Evolutionary conservation across 116 monocot genomes (phyloP).

Genomic region (Trichopus zeylanicus): DNA sequence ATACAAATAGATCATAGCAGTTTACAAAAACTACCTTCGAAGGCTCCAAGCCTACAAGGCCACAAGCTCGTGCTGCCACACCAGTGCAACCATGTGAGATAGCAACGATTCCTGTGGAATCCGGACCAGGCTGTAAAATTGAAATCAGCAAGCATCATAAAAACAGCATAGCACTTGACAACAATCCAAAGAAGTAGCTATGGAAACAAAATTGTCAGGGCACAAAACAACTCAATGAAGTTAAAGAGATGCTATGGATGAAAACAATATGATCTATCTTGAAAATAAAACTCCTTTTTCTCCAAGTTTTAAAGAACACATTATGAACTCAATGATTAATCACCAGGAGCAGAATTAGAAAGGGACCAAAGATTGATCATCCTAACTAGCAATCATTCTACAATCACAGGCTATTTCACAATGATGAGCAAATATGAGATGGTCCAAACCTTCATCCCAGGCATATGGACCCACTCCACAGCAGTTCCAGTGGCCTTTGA

Average conservation of each 20-base stretch:
- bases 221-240: no score
- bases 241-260: no score
- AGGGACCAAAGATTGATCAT: no score
- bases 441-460: slow-evolving; percentile 65
- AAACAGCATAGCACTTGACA: not conserved
- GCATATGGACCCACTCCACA: slow-evolving; percentile 78
- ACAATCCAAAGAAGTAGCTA: no score
- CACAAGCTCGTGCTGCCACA: slow-evolving; percentile 90
- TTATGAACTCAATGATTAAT: no score
- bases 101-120: slow-evolving; percentile 96
- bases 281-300: no score
- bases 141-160: not conserved
- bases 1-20: not conserved
- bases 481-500: slow-evolving; percentile 81
- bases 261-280: no score
- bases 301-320: no score
- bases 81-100: slow-evolving; percentile 83
- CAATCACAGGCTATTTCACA: not conserved
- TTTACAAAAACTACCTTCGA: slow-evolving; percentile 32
- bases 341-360: no score
- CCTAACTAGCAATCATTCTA: no score
- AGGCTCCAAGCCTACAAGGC: slow-evolving; percentile 72
- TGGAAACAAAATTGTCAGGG: no score
- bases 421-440: not conserved
- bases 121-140: slow-evolving; percentile 89